A percentile compares a stretch with the other conserved stretches of the same genome.
Evolutionary conservation across 805 yeast species (phyloP).

Genomic region (fission yeast (Schizosaccharomyces pombe)): ASM294v3 CU329670.1:585501-586000

Average conservation of each 20-base stretch:
- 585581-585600: background rate
- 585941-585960: slow-evolving; percentile 66
- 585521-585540: too few relatives aligned
- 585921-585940: slow-evolving; percentile 22
- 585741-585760: slow-evolving; percentile 73
- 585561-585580: background rate
- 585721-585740: slow-evolving; percentile 21
- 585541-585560: too few relatives aligned
- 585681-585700: slow-evolving; percentile 22
- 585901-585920: slow-evolving; percentile 35
- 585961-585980: slow-evolving; percentile 61
- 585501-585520: too few relatives aligned
- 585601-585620: background rate
- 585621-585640: slow-evolving; percentile 10
- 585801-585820: slow-evolving; percentile 40
- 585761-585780: slow-evolving; percentile 75
- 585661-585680: slow-evolving; percentile 22
- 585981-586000: slow-evolving; percentile 31
- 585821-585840: slow-evolving; percentile 64
- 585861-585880: slow-evolving; percentile 66
- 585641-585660: slow-evolving; percentile 19
- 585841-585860: slow-evolving; percentile 61
- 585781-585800: slow-evolving; percentile 56
- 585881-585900: slow-evolving; percentile 61
- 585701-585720: slow-evolving; percentile 16